Evolutionary conservation across 2,329 filamentous ascomycete species (phyloP), one percentile per base, ranked within the genome.

Genomic region (Leptosphaerulina australis): DNA sequence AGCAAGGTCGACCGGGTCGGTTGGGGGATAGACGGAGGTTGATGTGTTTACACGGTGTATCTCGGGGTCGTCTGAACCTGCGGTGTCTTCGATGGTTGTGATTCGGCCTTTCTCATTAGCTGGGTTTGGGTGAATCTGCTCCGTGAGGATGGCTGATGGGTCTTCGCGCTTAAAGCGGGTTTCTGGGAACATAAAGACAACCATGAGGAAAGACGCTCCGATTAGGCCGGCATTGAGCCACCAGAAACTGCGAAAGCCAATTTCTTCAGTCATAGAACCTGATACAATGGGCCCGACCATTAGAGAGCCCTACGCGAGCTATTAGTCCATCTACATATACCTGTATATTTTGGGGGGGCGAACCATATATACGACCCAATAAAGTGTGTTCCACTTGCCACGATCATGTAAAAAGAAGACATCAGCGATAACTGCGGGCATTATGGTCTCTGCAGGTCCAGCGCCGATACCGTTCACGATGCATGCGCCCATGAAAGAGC

Each of bases 331-430:
- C 8, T 6, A n/a, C 1, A 15, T 11, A 21, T 5, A n/a, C n/a
- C 8, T 9, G 2, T 6, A 5, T 15, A 8, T 21, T n/a, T 20
- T n/a, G n/a, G n/a, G 12, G 21, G 8, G 3, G 40, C 47, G 7
- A 6, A 50, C 48, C 74, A 86, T 85, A 66, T 86, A 87, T 10
- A 80, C 74, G 0, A 79, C 79, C 72, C 84, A 87, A 63, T 87
- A 87, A 0, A 82, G 60, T 0, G 81, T 83, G 56, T 83, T 83
- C 73, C 79, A 86, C 56, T 81, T 83, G 5, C 85, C 84, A 49
- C 85, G 78, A 39, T 87, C 82, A 60, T 86, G 82, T 8, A 88
- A 73, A 68, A 88, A 87, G 63, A 83, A 83, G 9, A 86, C 78
- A 60, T 87, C 84, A 3, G 84, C 81, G 60, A 87, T 86, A 43